phyloP scores from a whole-genome alignment of 2,329 filamentous ascomycete species.

The Rhynchosporium graminicola region DNA sequence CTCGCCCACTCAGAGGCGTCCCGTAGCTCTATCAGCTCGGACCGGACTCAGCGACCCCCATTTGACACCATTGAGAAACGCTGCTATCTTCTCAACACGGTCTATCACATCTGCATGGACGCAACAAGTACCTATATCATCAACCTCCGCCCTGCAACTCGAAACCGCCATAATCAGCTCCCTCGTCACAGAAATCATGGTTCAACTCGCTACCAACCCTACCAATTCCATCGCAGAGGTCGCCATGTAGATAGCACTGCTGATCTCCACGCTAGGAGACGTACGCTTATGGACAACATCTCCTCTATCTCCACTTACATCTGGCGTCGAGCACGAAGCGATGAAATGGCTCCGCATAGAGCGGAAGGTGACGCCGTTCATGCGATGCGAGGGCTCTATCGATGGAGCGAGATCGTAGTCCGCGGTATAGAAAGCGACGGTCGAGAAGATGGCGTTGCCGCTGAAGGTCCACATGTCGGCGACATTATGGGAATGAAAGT shows the following conservation, averaged over 20 bases:
- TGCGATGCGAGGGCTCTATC: conserved; percentile 29
- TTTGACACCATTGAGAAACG: conserved; percentile 22
- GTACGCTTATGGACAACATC: conserved; percentile 34
- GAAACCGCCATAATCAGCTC: conserved; percentile 13
- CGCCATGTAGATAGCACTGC: not conserved
- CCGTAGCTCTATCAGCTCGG: conserved; percentile 19
- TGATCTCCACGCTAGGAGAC: not conserved
- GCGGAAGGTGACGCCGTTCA: conserved; percentile 26
- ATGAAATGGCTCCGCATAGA: conserved; percentile 30
- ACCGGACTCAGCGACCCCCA: conserved; percentile 13
- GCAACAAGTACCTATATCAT: conserved; percentile 25
- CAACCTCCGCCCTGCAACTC: not conserved
- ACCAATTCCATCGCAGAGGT: not conserved
- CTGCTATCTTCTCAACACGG: conserved; percentile 22
- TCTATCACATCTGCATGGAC: conserved; percentile 30
- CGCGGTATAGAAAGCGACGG: conserved; percentile 21
- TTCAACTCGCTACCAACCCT: conserved; percentile 20
- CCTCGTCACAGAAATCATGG: conserved; percentile 1
- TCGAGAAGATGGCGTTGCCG: not conserved
- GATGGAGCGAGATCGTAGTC: conserved; percentile 28
- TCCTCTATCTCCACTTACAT: conserved; percentile 27
- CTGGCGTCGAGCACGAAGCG: conserved; percentile 31
- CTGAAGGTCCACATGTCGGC: not conserved
- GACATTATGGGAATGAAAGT: conserved; percentile 8
- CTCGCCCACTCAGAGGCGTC: conserved; percentile 14